Conservation (phyloP, 371 early-diverging fungal genomes). For the Lichtheimia ramosa region DNA sequence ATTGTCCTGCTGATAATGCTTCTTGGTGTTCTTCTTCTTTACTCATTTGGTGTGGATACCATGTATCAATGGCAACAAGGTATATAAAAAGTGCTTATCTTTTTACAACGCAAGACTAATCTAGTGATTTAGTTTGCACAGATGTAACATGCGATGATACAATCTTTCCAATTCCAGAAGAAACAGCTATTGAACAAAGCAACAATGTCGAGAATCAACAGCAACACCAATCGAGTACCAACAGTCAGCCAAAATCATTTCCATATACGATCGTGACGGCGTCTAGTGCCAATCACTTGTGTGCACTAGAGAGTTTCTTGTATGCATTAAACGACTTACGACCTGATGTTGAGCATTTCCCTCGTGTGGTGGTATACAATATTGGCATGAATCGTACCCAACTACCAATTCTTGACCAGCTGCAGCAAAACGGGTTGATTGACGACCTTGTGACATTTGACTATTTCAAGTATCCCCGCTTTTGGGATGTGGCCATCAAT, state of each 20-base stretch:
- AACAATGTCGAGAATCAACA: background rate
- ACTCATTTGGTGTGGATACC: background rate
- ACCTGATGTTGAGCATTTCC: constrained; percentile 31
- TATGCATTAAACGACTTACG: constrained; percentile 48
- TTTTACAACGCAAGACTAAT: background rate
- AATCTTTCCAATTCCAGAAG: background rate
- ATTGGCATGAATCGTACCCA: constrained; percentile 53
- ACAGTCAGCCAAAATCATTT: constrained; percentile 4
- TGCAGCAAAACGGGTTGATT: constrained; percentile 35
- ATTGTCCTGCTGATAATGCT: background rate
- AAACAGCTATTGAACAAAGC: background rate
- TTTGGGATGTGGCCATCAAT: constrained; percentile 60
- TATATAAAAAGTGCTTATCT: background rate
- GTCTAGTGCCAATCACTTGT: constrained; percentile 63
- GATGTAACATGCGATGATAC: background rate
- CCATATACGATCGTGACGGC: constrained; percentile 62
- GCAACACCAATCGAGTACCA: background rate
- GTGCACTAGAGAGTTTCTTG: constrained; percentile 58
- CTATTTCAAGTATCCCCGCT: constrained; percentile 53
- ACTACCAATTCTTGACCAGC: constrained; percentile 42
- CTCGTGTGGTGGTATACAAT: constrained; percentile 47
- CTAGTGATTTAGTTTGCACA: background rate
- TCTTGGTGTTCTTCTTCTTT: background rate
- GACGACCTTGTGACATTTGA: constrained; percentile 55
- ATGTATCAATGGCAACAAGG: background rate